These are phyloP conservation scores for Pichia insulana DNA, from an alignment of 805 yeast genomes.

Conservation along the genomic window DNA sequence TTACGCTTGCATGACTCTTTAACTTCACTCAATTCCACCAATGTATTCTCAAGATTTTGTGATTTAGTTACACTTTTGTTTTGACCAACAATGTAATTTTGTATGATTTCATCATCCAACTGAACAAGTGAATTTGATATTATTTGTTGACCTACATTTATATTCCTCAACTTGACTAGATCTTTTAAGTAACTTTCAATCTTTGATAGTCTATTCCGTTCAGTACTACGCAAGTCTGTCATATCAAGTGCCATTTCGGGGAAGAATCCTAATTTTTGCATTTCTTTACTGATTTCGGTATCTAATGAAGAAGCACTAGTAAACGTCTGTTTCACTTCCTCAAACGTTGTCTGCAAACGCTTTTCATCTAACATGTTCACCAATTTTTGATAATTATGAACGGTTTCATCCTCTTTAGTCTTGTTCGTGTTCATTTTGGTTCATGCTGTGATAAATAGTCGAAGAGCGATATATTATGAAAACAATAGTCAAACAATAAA, in stretches of 20 bases:
- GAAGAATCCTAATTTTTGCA: not conserved
- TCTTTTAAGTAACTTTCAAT: constrained; percentile 2
- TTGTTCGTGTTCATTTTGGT: not conserved
- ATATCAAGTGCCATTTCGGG: not conserved
- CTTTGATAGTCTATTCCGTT: not conserved
- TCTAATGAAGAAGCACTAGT: not conserved
- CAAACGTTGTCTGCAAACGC: not conserved
- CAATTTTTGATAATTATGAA: not conserved
- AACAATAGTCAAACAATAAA: no score
- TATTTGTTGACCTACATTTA: constrained; percentile 2
- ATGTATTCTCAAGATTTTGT: constrained; percentile 1
- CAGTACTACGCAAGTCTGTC: not conserved
- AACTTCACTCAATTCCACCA: not conserved
- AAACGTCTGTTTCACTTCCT: not conserved
- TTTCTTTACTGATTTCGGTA: not conserved
- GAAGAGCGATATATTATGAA: no score
- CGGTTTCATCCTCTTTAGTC: not conserved
- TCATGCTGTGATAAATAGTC: no score
- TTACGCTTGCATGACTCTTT: not conserved
- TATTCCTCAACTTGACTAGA: constrained; percentile 4
- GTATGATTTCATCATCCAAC: not conserved
- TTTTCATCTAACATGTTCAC: not conserved
- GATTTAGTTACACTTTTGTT: constrained; percentile 1
- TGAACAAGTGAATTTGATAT: not conserved
- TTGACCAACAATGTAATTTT: constrained; percentile 1